Base-by-base conservation (phyloP, 106 monocot genomes). In the Dendrobium nobile region DNA sequence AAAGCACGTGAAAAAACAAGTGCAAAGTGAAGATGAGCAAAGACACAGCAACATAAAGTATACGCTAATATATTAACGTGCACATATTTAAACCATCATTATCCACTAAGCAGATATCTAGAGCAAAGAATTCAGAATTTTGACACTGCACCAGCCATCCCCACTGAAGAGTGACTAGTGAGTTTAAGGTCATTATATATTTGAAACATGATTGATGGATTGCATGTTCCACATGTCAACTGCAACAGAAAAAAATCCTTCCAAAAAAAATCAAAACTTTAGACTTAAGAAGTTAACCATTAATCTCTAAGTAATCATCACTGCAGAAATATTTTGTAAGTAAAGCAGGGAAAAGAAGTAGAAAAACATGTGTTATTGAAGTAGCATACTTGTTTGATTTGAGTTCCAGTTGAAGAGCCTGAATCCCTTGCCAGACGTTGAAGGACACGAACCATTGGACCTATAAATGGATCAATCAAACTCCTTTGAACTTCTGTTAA, bases 351-450 rank as follows among this genome's bases (percentile, higher is more conserved):
- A 61, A 7, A 61, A 61, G 0, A 61, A 61, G 4, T 20, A 61
- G 22, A 4, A 58, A 58, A 58, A 4, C 58, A 15, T 58, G 18
- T 15, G 18, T 58, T 58, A 58, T 58, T 58, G 18, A 68, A 70
- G 83, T 72, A 41, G 41, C 6, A 79, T 88, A 95, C 98, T 80
- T 95, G 98, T 95, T 89, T 91, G 20, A 87, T 68, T 84, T 92
- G 89, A 67, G 87, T 80, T 84, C 87, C 88, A 61, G 91, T 77
- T 55, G 92, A 90, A 75, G 94, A 84, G 44, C 88, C 95, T 89
- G 91, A 85, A 79, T 99, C 98, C 76, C 95, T 88, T 73, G 90
- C 90, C 45, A 99, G 87, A 15, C 98, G 92, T 78, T 99, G 98
- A 75, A 99, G 92, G 73, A 99, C 95, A 41, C 98, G 95, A 81